Conservation (phyloP, 805 yeast genomes). For the Yarrowia sp. region DNA sequence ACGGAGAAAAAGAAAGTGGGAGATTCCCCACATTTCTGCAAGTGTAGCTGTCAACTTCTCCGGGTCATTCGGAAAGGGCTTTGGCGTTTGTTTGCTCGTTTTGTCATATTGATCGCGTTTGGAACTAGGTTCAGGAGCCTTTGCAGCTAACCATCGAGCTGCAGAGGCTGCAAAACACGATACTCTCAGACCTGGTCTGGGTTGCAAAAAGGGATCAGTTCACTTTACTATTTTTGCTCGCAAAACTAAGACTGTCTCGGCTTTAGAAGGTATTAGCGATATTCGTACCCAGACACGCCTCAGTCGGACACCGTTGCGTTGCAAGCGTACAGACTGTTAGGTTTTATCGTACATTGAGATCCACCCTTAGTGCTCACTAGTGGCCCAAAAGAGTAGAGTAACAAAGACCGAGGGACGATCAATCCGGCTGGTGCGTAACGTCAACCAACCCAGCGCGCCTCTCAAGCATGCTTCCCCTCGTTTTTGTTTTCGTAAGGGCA, state of each 20-base stretch:
- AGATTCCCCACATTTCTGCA: neutral
- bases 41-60: neutral
- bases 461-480: constrained; percentile 5
- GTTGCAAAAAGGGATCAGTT: neutral
- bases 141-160: neutral
- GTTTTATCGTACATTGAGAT: constrained; percentile 1
- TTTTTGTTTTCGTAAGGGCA: neutral
- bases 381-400: neutral
- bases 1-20: neutral
- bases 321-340: neutral
- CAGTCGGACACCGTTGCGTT: neutral
- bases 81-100: neutral
- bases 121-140: constrained; percentile 6
- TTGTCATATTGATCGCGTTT: neutral
- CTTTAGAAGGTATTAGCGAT: neutral
- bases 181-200: no score
- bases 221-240: no score
- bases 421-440: constrained; percentile 1
- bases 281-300: neutral
- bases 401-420: neutral
- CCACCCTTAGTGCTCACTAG: constrained; percentile 8
- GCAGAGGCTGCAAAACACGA: neutral
- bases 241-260: neutral
- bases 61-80: neutral
- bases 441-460: neutral